Evolutionary conservation across 2,329 filamentous ascomycete species (phyloP), one percentile per base, ranked within the genome.

Genomic region (Claviceps capensis): DNA sequence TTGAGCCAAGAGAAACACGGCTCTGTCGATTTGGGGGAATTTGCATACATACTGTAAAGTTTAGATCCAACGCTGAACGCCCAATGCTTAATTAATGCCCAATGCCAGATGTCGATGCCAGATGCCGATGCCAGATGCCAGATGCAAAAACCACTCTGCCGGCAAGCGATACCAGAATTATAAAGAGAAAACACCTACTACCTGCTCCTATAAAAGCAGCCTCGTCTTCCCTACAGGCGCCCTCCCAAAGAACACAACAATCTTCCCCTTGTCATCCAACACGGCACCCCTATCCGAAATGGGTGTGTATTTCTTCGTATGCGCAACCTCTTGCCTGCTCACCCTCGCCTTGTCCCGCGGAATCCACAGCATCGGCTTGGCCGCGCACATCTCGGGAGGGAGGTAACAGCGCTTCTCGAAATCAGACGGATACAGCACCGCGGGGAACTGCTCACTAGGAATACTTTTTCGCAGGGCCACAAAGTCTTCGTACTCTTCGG

Each of bases 301-400:
- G 1, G 83, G 79, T 34, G 88, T 86, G 36, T 86, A 77, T 60
- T 77, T 79, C 58, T 73, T 73, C 0, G 85, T 86, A 60, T 93
- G 85, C 13, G 73, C 73, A 50, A 93, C 74, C 67, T 95, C 89
- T 63, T 94, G 86, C 60, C 75, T 75, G 51, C 82, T 88, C 43
- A 95, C 78, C 9, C 88, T 86, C 23, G 82, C 78, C 1, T 76
- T 69, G 61, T 95, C 89, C 53, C 79, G 74, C 0, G 89, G 88
- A 51, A 95, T 86, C 89, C 89, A 95, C n/a, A 95, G 72, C 34
- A 88, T 69, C 2, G 86, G 86, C 67, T 58, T 74, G 58, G 55
- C 79, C 73, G 23, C 67, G 77, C 62, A 91, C 75, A 69, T 58
- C 50, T 70, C 67, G 0, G 84, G 77, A 0, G 88, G 87, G 56